Percentiles rank a stretch among this genome's conserved stretches.
Conservation (phyloP, 1,284 basidiomycete genomes). For the Fomitopsis schrenkii region DNA sequence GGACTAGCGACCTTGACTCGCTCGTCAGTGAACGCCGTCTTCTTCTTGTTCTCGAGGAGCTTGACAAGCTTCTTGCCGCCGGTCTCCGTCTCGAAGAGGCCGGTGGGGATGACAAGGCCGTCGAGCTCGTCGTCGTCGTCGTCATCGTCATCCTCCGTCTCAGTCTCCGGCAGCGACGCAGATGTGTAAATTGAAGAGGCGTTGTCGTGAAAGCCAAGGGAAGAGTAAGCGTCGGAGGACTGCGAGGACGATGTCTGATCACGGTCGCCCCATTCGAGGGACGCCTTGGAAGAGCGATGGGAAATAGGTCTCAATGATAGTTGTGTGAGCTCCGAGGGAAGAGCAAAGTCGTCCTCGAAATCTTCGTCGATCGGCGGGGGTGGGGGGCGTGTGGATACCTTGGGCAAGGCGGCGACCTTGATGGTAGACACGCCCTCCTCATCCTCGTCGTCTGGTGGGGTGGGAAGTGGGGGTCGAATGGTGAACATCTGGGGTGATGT, state of each 20-base stretch:
- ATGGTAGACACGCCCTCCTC: slow-evolving; percentile 79
- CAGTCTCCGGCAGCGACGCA: slow-evolving; percentile 61
- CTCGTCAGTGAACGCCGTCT: slow-evolving; percentile 42
- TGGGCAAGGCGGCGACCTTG: slow-evolving; percentile 57
- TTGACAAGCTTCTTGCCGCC: slow-evolving; percentile 63
- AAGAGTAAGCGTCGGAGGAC: slow-evolving; percentile 78
- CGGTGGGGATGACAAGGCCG: slow-evolving; percentile 71
- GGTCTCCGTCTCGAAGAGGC: slow-evolving; percentile 67
- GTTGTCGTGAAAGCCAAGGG: slow-evolving; percentile 66
- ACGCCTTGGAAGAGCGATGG: slow-evolving; percentile 73
- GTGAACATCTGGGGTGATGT: slow-evolving; percentile 44
- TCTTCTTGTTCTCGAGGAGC: slow-evolving; percentile 74
- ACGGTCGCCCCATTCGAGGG: slow-evolving; percentile 79
- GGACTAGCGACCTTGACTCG: slow-evolving; percentile 49
- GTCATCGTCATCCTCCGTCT: slow-evolving; percentile 63
- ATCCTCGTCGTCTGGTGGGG: slow-evolving; percentile 53
- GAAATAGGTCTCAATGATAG: slow-evolving; percentile 73
- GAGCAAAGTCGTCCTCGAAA: slow-evolving; percentile 53
- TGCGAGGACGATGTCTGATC: slow-evolving; percentile 77
- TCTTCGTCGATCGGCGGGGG: slow-evolving; percentile 29
- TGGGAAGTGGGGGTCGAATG: slow-evolving; percentile 57
- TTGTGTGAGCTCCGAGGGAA: slow-evolving; percentile 72
- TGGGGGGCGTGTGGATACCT: slow-evolving; percentile 26
- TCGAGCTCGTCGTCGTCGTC: slow-evolving; percentile 74
- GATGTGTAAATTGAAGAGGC: slow-evolving; percentile 70